Conservation (phyloP, 2,329 filamentous ascomycete species). For the Colletotrichum cereale region DNA sequence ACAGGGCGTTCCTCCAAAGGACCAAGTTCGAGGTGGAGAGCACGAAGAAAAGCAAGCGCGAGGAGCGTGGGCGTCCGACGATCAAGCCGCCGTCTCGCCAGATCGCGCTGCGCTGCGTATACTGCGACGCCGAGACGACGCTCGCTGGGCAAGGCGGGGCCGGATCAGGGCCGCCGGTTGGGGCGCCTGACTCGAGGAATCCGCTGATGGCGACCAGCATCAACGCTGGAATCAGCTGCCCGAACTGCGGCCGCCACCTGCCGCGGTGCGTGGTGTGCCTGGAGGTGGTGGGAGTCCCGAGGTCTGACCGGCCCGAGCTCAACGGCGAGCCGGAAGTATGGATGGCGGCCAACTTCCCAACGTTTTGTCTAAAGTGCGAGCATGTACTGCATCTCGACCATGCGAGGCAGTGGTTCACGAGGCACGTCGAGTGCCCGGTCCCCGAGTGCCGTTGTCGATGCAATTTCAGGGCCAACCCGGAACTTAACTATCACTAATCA, state of each 20-base stretch:
- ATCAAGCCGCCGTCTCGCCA: slow-evolving; percentile 76
- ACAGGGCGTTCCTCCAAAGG: slow-evolving; percentile 79
- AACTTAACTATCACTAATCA: slow-evolving; percentile 63
- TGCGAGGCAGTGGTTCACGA: slow-evolving; percentile 74
- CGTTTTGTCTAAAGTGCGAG: slow-evolving; percentile 76
- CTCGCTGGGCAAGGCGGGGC: slow-evolving; percentile 37
- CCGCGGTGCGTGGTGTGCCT: slow-evolving; percentile 77
- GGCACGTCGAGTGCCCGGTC: slow-evolving; percentile 75
- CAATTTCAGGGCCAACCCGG: slow-evolving; percentile 71
- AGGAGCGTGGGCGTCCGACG: slow-evolving; percentile 65
- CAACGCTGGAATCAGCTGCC: slow-evolving; percentile 73
- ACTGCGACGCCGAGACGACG: slow-evolving; percentile 75
- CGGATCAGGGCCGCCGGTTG: slow-evolving; percentile 36
- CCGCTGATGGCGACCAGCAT: slow-evolving; percentile 70
- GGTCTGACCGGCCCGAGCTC: slow-evolving; percentile 69
- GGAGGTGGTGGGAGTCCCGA: slow-evolving; percentile 73
- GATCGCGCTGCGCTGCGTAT: slow-evolving; percentile 81
- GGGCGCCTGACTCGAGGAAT: slow-evolving; percentile 56
- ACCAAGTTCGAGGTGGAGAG: slow-evolving; percentile 84
- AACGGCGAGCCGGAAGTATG: slow-evolving; percentile 60
- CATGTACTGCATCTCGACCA: slow-evolving; percentile 78
- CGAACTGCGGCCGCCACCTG: slow-evolving; percentile 75
- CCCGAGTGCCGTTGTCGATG: slow-evolving; percentile 77
- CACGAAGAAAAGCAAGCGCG: slow-evolving; percentile 75
- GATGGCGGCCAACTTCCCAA: slow-evolving; percentile 71